phyloP scores from a whole-genome alignment of 31 red algal species.

The Odonthalia washingtoniensis region DNA sequence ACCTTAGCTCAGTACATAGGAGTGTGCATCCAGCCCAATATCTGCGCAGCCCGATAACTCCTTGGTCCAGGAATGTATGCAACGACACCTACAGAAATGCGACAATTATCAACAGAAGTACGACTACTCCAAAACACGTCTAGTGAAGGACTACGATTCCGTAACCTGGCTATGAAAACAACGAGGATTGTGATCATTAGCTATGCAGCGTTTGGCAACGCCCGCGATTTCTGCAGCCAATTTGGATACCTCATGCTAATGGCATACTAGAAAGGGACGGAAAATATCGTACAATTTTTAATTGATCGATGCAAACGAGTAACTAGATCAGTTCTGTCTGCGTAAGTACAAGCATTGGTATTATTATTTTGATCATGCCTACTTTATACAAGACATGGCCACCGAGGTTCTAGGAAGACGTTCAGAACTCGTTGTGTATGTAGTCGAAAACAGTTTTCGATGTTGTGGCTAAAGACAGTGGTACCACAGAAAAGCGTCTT shows the following conservation, averaged over 20 bases:
- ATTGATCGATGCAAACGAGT: background rate
- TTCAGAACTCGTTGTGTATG: too few species aligned
- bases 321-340: background rate
- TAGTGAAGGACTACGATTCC: background rate
- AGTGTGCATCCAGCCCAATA: constrained; percentile 4
- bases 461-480: too few species aligned
- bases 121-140: background rate
- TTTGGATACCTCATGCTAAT: background rate
- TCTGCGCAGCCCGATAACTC: constrained; percentile 18
- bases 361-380: background rate
- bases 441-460: too few species aligned
- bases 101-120: background rate
- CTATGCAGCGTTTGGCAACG: constrained; percentile 32
- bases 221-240: background rate
- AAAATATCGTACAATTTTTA: background rate
- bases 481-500: too few species aligned
- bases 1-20: constrained; percentile 50
- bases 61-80: background rate
- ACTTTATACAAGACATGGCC: background rate
- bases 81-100: background rate
- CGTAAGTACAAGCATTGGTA: background rate
- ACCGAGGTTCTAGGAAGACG: too few species aligned
- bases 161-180: background rate
- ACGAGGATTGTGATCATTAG: background rate
- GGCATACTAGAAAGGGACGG: background rate